Conservation (phyloP, 495 filamentous ascomycete species). For the Annulohypoxylon stygium region DNA sequence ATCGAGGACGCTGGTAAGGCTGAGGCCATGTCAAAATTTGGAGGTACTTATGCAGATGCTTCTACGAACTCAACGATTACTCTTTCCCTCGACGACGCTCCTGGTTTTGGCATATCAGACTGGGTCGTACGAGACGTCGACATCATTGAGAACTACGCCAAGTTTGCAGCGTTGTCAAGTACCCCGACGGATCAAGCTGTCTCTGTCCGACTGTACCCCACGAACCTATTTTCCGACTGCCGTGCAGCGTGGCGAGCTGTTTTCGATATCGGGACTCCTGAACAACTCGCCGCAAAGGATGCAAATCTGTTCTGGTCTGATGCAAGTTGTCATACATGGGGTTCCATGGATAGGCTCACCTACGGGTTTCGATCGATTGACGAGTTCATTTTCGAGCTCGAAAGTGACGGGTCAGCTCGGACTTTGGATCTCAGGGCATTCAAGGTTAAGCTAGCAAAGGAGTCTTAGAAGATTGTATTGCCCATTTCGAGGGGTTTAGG, state of each 20-base stretch:
- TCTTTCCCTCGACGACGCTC: slow-evolving; percentile 58
- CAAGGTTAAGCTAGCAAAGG: slow-evolving; percentile 27
- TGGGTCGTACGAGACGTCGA: slow-evolving; percentile 61
- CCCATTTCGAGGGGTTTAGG: no score
- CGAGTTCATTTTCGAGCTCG: slow-evolving; percentile 44
- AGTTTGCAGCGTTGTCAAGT: slow-evolving; percentile 44
- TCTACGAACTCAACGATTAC: slow-evolving; percentile 59
- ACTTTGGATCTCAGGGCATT: slow-evolving; percentile 36
- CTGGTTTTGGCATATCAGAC: slow-evolving; percentile 56
- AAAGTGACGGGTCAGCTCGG: slow-evolving; percentile 13
- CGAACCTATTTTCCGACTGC: slow-evolving; percentile 38
- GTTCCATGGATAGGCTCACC: slow-evolving; percentile 50
- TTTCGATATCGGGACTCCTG: slow-evolving; percentile 41
- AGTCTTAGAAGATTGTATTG: not conserved
- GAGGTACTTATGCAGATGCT: slow-evolving; percentile 56
- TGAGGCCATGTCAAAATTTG: slow-evolving; percentile 55
- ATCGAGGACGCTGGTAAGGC: slow-evolving; percentile 61
- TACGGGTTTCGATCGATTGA: slow-evolving; percentile 51
- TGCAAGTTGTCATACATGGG: slow-evolving; percentile 52
- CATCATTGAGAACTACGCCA: slow-evolving; percentile 52
- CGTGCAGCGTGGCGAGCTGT: slow-evolving; percentile 51
- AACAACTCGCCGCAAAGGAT: slow-evolving; percentile 46
- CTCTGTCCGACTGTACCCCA: slow-evolving; percentile 50
- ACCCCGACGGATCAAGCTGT: slow-evolving; percentile 29
- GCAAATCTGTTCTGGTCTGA: slow-evolving; percentile 45